These are phyloP conservation scores for Cantharellus cinnabarinus DNA, from an alignment of 768 basidiomycete species.

Conservation along the genomic window DNA sequence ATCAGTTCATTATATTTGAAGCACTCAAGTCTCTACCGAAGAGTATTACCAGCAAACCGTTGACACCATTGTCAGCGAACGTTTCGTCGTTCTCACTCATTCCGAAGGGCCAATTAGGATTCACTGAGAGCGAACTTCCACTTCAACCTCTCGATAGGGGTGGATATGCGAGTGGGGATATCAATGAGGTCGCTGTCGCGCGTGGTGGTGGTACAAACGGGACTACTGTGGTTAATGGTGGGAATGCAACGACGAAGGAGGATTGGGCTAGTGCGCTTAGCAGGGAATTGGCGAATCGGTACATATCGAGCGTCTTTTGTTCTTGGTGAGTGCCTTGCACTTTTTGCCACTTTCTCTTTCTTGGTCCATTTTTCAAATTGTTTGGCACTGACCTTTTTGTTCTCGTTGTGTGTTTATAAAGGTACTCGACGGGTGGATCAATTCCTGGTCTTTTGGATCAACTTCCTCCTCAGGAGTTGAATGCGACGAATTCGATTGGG, in stretches of 20 bases:
- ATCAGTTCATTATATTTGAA: slow-evolving; percentile 59
- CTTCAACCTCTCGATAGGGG: slow-evolving; percentile 33
- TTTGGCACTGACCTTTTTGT: background rate
- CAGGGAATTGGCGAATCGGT: slow-evolving; percentile 68
- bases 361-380: background rate
- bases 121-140: slow-evolving; percentile 51
- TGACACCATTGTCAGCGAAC: slow-evolving; percentile 30
- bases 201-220: slow-evolving; percentile 15
- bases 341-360: background rate
- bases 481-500: slow-evolving; percentile 27
- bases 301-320: slow-evolving; percentile 63
- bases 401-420: slow-evolving; percentile 12
- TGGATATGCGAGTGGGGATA: slow-evolving; percentile 24
- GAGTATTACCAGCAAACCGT: slow-evolving; percentile 37
- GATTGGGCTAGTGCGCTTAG: slow-evolving; percentile 44
- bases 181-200: slow-evolving; percentile 24
- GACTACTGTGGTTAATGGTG: slow-evolving; percentile 41
- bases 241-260: slow-evolving; percentile 37
- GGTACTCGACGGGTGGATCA: slow-evolving; percentile 76
- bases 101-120: slow-evolving; percentile 60
- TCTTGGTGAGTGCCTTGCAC: slow-evolving; percentile 42
- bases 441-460: slow-evolving; percentile 49
- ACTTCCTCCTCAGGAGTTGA: slow-evolving; percentile 47
- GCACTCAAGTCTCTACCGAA: slow-evolving; percentile 57
- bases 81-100: slow-evolving; percentile 48